phyloP scores from a whole-genome alignment of 306 rosid genomes.

The Castanopsis chinensis region DNA sequence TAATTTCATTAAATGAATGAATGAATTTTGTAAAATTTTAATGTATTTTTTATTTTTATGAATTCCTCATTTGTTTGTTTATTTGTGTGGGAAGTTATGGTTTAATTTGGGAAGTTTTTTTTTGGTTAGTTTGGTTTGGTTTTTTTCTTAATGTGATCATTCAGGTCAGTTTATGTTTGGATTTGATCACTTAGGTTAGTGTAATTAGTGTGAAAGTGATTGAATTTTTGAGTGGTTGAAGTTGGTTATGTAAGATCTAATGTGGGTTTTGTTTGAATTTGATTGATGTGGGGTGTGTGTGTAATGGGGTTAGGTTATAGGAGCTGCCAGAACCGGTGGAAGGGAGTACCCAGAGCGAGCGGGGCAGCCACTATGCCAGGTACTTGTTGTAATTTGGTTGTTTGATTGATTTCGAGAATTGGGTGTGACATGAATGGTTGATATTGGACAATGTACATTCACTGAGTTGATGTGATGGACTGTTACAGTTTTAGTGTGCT shows the following conservation, averaged over 20 bases:
- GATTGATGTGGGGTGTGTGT: conserved; percentile 4
- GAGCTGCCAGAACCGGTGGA: conserved; percentile 65
- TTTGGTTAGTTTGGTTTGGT: conserved; percentile 14
- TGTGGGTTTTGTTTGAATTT: conserved; percentile 27
- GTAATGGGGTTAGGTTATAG: conserved; percentile 61
- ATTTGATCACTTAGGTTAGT: conserved; percentile 2
- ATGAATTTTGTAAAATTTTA: too few species aligned
- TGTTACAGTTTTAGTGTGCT: conserved; percentile 12
- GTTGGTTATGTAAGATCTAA: conserved; percentile 26
- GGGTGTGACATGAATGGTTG: too few species aligned
- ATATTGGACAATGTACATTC: too few species aligned
- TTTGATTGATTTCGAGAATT: too few species aligned
- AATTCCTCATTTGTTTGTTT: background rate
- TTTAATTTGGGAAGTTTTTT: conserved; percentile 24
- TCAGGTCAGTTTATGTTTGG: conserved; percentile 18
- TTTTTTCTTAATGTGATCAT: conserved; percentile 35
- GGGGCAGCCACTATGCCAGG: too few species aligned
- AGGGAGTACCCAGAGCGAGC: conserved; percentile 82
- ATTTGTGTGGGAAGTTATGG: conserved; percentile 12
- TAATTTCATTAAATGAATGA: conserved; percentile 22
- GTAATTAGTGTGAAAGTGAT: conserved; percentile 12
- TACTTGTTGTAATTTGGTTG: too few species aligned
- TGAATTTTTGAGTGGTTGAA: conserved; percentile 4
- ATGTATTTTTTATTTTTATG: background rate
- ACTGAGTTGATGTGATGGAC: conserved; percentile 3